Evolutionary conservation across 1,139 yeast genomes (phyloP), one percentile per base, ranked within the genome.

Genomic region (Hansenula lynferdii): DNA sequence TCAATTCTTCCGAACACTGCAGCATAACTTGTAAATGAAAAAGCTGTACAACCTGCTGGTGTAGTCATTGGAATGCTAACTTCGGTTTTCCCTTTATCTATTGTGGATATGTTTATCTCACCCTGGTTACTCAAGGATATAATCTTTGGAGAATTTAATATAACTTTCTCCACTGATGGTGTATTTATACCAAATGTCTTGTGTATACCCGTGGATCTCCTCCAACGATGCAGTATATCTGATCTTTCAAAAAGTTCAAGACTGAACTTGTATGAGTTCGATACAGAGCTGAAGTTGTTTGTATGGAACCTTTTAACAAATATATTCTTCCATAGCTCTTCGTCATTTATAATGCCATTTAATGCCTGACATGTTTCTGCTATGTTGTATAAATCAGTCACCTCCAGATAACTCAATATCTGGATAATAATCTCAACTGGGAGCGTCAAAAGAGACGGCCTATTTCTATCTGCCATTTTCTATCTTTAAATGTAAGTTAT

Each of bases 391-490:
- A 82, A 62, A 36, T 80, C 77, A 11, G 64, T 56, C 5, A 82
- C 77, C 37, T 80, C 85, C 15, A 81, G 63, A 44, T 73, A 64
- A 21, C 80, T 66, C 46, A 82, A 74, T 16, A 81, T 65, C 37
- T 69, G 64, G 36, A 78, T 71, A 43, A 81, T 61, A 5, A 81
- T 54, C 54, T 82, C 92, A 1, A 65, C 51, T 1, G 90, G 90
- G 9, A 82, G 61, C 20, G 67, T 67, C 9, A 52, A 45, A 20
- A 54, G 34, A 31, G 3, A 20, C 16, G 12, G 7, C 11, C 11
- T 10, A 8, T 12, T 6, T 17, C 16, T 24, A 6, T 29, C 23
- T 20, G 31, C 16, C 31, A 28, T 27, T 4, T 5, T n/a, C 4
- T 5, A n/a, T 11, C 8, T n/a, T 12, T n/a, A 16, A 12, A 12